phyloP scores from a whole-genome alignment of 2,329 filamentous ascomycete genomes.

The Fusarium equiseti region DNA sequence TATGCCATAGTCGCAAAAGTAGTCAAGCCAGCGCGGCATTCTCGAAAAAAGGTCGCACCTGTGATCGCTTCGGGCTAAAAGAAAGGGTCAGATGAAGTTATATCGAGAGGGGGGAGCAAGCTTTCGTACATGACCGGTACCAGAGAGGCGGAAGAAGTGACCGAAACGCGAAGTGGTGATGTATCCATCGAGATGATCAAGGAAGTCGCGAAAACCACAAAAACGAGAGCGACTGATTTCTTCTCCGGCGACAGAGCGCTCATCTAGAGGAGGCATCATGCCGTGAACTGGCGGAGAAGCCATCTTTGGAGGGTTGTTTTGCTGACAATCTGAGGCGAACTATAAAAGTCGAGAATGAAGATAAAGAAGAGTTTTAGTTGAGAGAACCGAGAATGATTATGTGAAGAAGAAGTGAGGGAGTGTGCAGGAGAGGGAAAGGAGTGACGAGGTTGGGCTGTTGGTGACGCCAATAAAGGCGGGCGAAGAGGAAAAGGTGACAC shows the following conservation, averaged over 20 bases:
- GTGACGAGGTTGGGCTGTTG: conserved; percentile 19
- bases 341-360: not conserved
- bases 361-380: not conserved
- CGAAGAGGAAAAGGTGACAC: conserved; percentile 35
- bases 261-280: conserved; percentile 22
- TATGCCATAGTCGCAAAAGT: conserved; percentile 88
- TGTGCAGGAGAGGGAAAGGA: not conserved
- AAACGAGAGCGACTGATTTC: conserved; percentile 44
- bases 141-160: conserved; percentile 73
- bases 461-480: conserved; percentile 22
- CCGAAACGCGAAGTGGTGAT: conserved; percentile 63
- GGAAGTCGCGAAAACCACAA: conserved; percentile 52
- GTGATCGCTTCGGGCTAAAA: conserved; percentile 73
- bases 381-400: not conserved
- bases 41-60: conserved; percentile 78
- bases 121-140: conserved; percentile 73
- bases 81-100: not conserved
- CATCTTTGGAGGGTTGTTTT: conserved; percentile 14
- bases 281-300: conserved; percentile 22
- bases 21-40: conserved; percentile 82
- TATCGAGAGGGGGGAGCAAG: conserved; percentile 7
- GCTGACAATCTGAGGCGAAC: not conserved
- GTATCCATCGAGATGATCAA: conserved; percentile 53
- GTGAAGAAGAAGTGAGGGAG: not conserved
- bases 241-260: not conserved